Evolutionary conservation across 2,329 filamentous ascomycete genomes (phyloP), one percentile per base, ranked within the genome.

Genomic region (Arthrobotrys conoides): DNA sequence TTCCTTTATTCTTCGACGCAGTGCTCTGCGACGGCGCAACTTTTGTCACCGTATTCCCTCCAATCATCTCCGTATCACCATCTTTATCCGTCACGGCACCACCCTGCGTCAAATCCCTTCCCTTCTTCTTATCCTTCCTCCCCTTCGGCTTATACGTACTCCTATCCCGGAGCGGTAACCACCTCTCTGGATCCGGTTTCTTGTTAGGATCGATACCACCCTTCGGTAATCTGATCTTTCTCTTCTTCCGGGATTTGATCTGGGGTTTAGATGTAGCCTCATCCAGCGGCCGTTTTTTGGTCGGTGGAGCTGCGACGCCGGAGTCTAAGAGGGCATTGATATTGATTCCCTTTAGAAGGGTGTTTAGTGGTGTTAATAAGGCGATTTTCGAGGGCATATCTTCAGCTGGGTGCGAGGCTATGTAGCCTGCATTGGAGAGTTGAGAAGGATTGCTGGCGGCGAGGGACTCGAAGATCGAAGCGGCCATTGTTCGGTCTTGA

Each of bases 91-190:
- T 90, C 22, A 93, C 92, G 12, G 91, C 86, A 61, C 94, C 95
- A 78, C 96, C 96, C 84, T 98, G 96, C 8, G 93, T 97, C 48
- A 91, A 86, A 81, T 93, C 92, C 79, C 88, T 87, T 3, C 90
- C 91, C 85, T 91, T 92, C 88, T 94, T 91, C 88, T 93, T 95
- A 70, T 93, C 93, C 88, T 97, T 97, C 87, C 92, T 94, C 5
- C 94, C 94, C 86, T 96, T 97, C 6, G 94, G 94, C 59, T 92
- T 88, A 85, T 97, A 99, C 48, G 90, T 92, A 82, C 92, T 96
- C 72, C 96, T 89, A 84, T 99, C 96, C 66, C 92, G 90, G 82
- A 98, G 87, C 12, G 96, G 95, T 77, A 99, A 85, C 96, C 96
- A 99, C 80, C 96, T 88, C 85, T 99, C 96, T 0, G 93, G 91